Evolutionary conservation across 2,329 filamentous ascomycete genomes (phyloP).

Genomic region (Penicillium verrucosum): DNA sequence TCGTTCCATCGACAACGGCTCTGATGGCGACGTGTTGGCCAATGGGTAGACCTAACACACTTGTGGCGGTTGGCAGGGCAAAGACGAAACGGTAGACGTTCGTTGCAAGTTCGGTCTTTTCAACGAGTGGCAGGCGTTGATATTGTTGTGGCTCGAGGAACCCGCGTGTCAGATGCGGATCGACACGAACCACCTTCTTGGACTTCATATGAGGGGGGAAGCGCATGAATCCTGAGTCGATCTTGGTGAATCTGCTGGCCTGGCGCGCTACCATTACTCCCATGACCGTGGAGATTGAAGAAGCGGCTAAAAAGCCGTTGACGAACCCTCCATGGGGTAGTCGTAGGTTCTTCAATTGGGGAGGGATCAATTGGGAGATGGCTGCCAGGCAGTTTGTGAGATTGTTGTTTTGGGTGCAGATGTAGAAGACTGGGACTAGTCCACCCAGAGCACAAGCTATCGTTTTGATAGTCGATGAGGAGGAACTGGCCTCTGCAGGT

Average conservation of each 20-base stretch:
- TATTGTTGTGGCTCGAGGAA: conserved; percentile 51
- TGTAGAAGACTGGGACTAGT: neutral
- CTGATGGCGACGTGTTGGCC: conserved; percentile 56
- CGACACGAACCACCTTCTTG: conserved; percentile 36
- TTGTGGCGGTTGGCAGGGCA: conserved; percentile 43
- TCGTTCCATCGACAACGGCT: conserved; percentile 45
- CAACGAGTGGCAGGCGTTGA: conserved; percentile 46
- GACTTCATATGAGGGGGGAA: conserved; percentile 41
- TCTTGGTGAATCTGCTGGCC: conserved; percentile 13
- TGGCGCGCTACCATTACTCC: conserved; percentile 9
- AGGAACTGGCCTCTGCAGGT: conserved; percentile 4
- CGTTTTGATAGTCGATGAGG: conserved; percentile 27
- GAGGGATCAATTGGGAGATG: conserved; percentile 4
- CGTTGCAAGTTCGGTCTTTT: conserved; percentile 20
- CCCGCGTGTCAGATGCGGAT: conserved; percentile 43
- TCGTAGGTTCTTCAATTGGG: conserved; percentile 1
- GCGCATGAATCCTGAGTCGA: conserved; percentile 21
- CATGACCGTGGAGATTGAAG: conserved; percentile 9
- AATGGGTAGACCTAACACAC: conserved; percentile 53
- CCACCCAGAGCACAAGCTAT: conserved; percentile 7
- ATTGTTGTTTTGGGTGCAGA: neutral
- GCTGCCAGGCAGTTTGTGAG: neutral
- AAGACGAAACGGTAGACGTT: conserved; percentile 48
- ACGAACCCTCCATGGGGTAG: conserved; percentile 14
- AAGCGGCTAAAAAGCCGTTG: conserved; percentile 14